These are phyloP conservation scores for Fennellomyces sp. DNA, from an alignment of 371 early-diverging fungal species.

Conservation along the genomic window DNA sequence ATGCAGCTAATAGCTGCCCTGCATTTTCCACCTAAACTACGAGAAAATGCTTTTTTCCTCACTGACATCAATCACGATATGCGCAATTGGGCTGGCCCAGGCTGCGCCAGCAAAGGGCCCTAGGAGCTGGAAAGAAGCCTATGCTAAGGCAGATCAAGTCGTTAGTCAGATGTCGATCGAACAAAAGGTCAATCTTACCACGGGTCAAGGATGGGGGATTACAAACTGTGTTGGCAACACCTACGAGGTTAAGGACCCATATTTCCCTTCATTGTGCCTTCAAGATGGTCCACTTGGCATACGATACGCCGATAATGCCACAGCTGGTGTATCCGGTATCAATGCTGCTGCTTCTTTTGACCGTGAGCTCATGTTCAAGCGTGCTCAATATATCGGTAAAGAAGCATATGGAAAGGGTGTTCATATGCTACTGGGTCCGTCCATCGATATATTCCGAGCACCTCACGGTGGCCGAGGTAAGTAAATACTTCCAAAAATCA, in stretches of 20 bases:
- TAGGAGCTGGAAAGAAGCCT: conserved; percentile 40
- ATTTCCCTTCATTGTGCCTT: conserved; percentile 57
- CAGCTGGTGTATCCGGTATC: conserved; percentile 53
- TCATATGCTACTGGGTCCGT: conserved; percentile 51
- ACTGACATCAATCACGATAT: not conserved
- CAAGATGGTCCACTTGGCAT: conserved; percentile 64
- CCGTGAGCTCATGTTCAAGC: conserved; percentile 37
- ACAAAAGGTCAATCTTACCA: conserved; percentile 51
- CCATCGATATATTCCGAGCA: conserved; percentile 9
- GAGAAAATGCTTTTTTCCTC: not conserved
- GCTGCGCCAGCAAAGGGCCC: not conserved
- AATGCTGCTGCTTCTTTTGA: conserved; percentile 61
- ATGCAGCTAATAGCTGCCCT: no score
- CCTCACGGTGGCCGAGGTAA: conserved; percentile 43
- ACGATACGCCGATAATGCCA: conserved; percentile 38
- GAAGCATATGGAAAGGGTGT: conserved; percentile 58
- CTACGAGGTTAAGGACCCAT: conserved; percentile 16
- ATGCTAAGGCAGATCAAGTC: conserved; percentile 31
- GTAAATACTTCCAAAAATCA: no score
- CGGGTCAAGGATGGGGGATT: conserved; percentile 50
- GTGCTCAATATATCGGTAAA: conserved; percentile 51
- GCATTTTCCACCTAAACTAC: not conserved
- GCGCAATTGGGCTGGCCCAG: not conserved
- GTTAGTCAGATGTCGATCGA: conserved; percentile 37
- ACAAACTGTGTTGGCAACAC: conserved; percentile 59